Conservation (phyloP, 768 basidiomycete species). For the Leccinum disarticulatum region DNA sequence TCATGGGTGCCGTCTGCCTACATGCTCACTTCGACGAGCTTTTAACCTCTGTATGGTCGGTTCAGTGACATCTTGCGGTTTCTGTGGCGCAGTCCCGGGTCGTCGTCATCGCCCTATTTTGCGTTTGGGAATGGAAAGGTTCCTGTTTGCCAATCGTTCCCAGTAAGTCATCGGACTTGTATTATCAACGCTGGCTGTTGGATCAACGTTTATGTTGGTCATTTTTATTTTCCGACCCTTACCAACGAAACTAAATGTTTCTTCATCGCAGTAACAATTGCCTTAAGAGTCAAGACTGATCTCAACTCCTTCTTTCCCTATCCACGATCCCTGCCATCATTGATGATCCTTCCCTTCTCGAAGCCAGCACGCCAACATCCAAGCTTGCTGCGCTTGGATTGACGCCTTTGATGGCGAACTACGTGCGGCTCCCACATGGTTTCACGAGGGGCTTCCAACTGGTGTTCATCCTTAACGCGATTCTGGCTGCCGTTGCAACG, state of each 20-base stretch:
- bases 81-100: conserved; percentile 40
- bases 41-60: conserved; percentile 51
- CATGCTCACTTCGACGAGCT: conserved; percentile 53
- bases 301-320: conserved; percentile 42
- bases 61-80: conserved; percentile 58
- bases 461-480: conserved; percentile 62
- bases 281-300: conserved; percentile 32
- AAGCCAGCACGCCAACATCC: conserved; percentile 30
- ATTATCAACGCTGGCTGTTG: conserved; percentile 46
- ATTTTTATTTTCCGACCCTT: conserved; percentile 7
- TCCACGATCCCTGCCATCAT: conserved; percentile 45
- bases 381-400: conserved; percentile 37
- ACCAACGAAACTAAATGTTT: neutral
- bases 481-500: conserved; percentile 53
- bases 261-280: conserved; percentile 42
- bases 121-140: conserved; percentile 71
- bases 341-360: conserved; percentile 45
- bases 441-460: conserved; percentile 57
- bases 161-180: conserved; percentile 38
- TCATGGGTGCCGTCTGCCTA: conserved; percentile 78
- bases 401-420: conserved; percentile 34
- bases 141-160: conserved; percentile 73
- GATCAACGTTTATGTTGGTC: conserved; percentile 53
- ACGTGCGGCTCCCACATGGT: conserved; percentile 44
- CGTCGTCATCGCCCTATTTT: conserved; percentile 54